phyloP scores from a whole-genome alignment of 179 eudicot genomes.

The Sideroxylon spinosum region DNA sequence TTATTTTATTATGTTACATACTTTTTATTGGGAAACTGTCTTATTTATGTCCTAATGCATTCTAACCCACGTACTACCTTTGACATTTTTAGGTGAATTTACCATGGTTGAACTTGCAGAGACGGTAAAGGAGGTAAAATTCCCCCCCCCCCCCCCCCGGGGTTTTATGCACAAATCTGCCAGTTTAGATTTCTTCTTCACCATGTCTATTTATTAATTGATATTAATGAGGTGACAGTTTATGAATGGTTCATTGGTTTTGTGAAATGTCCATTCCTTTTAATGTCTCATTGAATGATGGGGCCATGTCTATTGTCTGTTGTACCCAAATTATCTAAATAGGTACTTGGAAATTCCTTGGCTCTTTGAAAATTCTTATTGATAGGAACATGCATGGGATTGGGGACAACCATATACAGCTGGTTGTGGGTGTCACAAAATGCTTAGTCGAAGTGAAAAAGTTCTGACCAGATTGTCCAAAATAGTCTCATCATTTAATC shows the following conservation, averaged over 20 bases:
- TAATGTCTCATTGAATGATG: background rate
- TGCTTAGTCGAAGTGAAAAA: too few relatives aligned
- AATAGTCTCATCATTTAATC: too few relatives aligned
- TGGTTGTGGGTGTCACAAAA: too few relatives aligned
- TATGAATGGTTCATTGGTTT: background rate
- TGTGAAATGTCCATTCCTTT: too few relatives aligned
- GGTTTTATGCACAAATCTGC: background rate
- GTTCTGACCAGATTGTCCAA: too few relatives aligned
- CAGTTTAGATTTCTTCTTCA: background rate
- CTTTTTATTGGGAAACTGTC: background rate
- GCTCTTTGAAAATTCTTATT: background rate
- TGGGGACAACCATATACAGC: too few relatives aligned
- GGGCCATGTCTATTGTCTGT: too few relatives aligned
- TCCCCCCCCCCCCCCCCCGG: background rate
- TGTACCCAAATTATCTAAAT: too few relatives aligned
- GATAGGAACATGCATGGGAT: too few relatives aligned
- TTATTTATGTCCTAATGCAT: too few relatives aligned
- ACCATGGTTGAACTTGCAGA: slow-evolving; percentile 96
- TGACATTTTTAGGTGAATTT: slow-evolving; percentile 65
- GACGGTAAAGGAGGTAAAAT: slow-evolving; percentile 87
- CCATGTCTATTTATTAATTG: background rate
- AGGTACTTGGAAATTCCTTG: background rate
- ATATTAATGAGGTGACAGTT: background rate
- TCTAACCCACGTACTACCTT: background rate
- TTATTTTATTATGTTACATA: slow-evolving; percentile 4